A percentile compares a stretch with the other conserved stretches of the same genome.
phyloP scores from a whole-genome alignment of 1,139 yeast species.

The Hansenula anomala region DNA sequence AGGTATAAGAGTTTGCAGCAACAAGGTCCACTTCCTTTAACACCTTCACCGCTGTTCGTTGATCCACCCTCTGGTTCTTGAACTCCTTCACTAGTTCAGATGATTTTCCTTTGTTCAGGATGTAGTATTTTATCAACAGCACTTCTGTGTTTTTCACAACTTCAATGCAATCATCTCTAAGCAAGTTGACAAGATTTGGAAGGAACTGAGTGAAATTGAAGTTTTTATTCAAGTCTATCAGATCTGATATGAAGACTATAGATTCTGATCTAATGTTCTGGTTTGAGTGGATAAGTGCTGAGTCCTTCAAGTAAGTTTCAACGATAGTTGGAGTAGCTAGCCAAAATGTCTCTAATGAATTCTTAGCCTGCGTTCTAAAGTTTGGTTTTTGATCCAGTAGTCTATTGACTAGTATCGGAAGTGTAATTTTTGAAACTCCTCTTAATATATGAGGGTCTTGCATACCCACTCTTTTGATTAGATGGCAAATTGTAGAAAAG shows the following conservation, averaged over 20 bases:
- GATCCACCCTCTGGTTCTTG: constrained; percentile 33
- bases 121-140: constrained; percentile 37
- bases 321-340: constrained; percentile 53
- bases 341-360: constrained; percentile 66
- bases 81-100: constrained; percentile 48
- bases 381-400: constrained; percentile 44
- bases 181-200: constrained; percentile 33
- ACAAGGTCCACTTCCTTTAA: constrained; percentile 29
- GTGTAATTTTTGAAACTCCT: constrained; percentile 41
- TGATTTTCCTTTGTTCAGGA: constrained; percentile 33
- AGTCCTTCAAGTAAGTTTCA: constrained; percentile 42
- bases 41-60: constrained; percentile 26
- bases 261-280: constrained; percentile 40
- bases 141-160: constrained; percentile 31
- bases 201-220: constrained; percentile 40
- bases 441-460: constrained; percentile 59
- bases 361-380: constrained; percentile 44
- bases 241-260: constrained; percentile 30
- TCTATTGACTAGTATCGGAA: constrained; percentile 54
- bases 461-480: constrained; percentile 70
- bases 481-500: constrained; percentile 69
- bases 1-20: constrained; percentile 15
- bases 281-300: constrained; percentile 45
- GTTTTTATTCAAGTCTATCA: constrained; percentile 32
- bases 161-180: constrained; percentile 29